Evolutionary conservation across 1,284 basidiomycete species (phyloP).

Genomic region (Erythrobasidium hasegawianum): DNA sequence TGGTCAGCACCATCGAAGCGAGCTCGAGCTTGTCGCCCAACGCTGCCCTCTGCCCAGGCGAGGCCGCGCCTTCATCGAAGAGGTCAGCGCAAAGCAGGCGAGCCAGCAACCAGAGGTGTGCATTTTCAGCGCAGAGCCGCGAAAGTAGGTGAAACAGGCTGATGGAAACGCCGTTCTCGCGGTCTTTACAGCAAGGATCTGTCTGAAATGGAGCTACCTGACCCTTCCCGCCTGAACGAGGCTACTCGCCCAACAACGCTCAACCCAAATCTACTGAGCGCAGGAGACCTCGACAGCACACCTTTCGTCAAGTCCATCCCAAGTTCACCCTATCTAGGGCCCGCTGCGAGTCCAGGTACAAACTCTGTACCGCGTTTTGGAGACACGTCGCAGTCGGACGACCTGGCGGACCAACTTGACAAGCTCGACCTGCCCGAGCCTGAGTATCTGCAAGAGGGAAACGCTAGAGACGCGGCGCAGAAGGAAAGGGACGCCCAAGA

Average conservation of each 20-base stretch:
- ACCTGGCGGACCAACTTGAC: conserved; percentile 10
- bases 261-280: not conserved
- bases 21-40: not conserved
- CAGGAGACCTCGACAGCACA: conserved; percentile 1
- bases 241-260: not conserved
- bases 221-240: conserved; percentile 39
- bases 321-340: conserved; percentile 25
- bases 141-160: too few relatives aligned
- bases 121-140: not conserved
- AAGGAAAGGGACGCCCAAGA: conserved; percentile 34
- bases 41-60: not conserved
- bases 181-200: conserved; percentile 36
- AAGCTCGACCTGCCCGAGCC: conserved; percentile 31
- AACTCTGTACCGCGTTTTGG: conserved; percentile 21
- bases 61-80: not conserved
- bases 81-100: conserved; percentile 11
- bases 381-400: conserved; percentile 27
- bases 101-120: conserved; percentile 34
- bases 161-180: not conserved
- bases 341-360: conserved; percentile 9
- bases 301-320: conserved; percentile 26
- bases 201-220: conserved; percentile 41
- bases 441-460: conserved; percentile 14
- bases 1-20: too few relatives aligned
- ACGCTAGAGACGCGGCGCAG: conserved; percentile 20